Percentiles rank a stretch among this genome's conserved stretches.
phyloP scores from a whole-genome alignment of 495 filamentous ascomycete genomes.

The Cudoniella acicularis region DNA sequence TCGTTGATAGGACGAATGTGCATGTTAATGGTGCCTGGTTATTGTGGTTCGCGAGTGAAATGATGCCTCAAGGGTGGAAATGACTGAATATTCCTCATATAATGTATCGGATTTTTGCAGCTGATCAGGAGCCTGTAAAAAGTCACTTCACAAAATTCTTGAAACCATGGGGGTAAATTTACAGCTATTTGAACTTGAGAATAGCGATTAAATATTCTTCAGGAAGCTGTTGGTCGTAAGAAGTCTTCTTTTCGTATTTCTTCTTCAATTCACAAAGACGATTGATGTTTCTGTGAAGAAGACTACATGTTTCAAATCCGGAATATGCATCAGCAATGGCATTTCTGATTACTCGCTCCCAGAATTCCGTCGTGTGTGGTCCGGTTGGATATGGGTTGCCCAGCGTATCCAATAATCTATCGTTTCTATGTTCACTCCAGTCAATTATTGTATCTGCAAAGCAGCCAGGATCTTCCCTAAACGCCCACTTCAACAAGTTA shows the following conservation, averaged over 20 bases:
- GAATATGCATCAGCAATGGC: constrained; percentile 26
- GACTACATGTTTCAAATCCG: constrained; percentile 26
- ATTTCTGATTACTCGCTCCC: constrained; percentile 30
- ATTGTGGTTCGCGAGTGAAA: neutral
- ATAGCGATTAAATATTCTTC: constrained; percentile 32
- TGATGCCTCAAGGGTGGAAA: neutral
- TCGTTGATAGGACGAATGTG: neutral
- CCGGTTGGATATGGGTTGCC: constrained; percentile 29
- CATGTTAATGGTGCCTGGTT: neutral
- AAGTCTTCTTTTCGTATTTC: constrained; percentile 28
- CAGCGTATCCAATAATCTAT: constrained; percentile 30
- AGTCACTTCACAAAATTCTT: too few species aligned
- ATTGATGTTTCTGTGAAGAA: constrained; percentile 25
- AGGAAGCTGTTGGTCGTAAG: constrained; percentile 29
- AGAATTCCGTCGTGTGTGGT: constrained; percentile 11
- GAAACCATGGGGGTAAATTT: neutral
- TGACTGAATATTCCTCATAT: neutral
- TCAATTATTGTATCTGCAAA: constrained; percentile 37
- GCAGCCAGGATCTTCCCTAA: constrained; percentile 55
- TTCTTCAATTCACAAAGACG: constrained; percentile 25
- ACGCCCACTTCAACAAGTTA: too few species aligned
- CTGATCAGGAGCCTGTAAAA: constrained; percentile 22
- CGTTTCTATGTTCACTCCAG: constrained; percentile 38
- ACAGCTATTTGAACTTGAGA: constrained; percentile 26
- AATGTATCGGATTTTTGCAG: constrained; percentile 21